Conservation (phyloP, 2,329 filamentous ascomycete genomes). For the Fusarium nisikadoi region DNA sequence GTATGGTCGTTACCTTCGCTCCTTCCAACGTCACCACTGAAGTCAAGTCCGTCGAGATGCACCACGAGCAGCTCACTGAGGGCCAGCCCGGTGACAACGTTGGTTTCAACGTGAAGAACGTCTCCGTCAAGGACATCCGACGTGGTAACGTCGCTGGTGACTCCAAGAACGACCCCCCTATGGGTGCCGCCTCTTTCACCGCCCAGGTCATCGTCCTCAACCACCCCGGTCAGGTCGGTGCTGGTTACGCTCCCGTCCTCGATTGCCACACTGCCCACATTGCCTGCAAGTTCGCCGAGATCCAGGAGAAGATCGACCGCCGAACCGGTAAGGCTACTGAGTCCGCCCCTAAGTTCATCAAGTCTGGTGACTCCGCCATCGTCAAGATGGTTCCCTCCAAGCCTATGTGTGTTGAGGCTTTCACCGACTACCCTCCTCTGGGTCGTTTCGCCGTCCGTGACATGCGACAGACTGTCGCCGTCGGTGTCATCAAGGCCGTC, state of each 20-base stretch:
- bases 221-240: slow-evolving; percentile 99
- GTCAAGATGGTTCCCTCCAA: slow-evolving; percentile 99
- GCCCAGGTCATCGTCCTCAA: slow-evolving; percentile 99
- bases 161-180: slow-evolving; percentile 99
- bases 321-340: slow-evolving; percentile 99
- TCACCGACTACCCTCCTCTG: slow-evolving; percentile 99
- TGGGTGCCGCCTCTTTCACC: slow-evolving; percentile 92
- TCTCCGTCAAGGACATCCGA: slow-evolving; percentile 99
- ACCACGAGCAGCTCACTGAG: slow-evolving; percentile 98
- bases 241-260: slow-evolving; percentile 98
- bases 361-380: slow-evolving; percentile 99
- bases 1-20: slow-evolving; percentile 97
- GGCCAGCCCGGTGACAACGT: slow-evolving; percentile 99
- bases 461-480: slow-evolving; percentile 91
- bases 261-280: slow-evolving; percentile 99
- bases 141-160: slow-evolving; percentile 99
- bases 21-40: slow-evolving; percentile 99
- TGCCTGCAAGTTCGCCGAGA: slow-evolving; percentile 99
- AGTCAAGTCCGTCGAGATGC: slow-evolving; percentile 99
- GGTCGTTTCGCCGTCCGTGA: slow-evolving; percentile 99
- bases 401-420: slow-evolving; percentile 99
- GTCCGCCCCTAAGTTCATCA: slow-evolving; percentile 97
- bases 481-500: slow-evolving; percentile 94
- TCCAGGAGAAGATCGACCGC: slow-evolving; percentile 99
- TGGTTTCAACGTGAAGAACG: slow-evolving; percentile 99